These are phyloP conservation scores for Zasmidium cellare DNA, from an alignment of 2,329 filamentous ascomycete species.

Conservation along the genomic window DNA sequence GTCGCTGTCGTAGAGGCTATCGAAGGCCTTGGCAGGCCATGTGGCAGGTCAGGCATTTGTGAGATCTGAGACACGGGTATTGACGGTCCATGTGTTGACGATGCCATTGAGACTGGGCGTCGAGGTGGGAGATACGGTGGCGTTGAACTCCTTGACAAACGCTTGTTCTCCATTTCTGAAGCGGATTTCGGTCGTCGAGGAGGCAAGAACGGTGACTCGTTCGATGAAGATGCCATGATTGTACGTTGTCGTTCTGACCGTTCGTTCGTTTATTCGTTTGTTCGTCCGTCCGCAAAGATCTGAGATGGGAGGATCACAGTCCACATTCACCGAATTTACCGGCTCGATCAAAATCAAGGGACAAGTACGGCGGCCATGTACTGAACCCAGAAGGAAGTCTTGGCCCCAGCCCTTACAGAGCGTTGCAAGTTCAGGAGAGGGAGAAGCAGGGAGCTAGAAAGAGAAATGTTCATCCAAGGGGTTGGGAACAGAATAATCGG, in stretches of 20 bases:
- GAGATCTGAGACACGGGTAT: not conserved
- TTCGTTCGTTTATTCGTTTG: too few species aligned
- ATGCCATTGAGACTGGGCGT: slow-evolving; percentile 5
- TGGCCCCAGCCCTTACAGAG: too few species aligned
- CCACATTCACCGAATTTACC: not conserved
- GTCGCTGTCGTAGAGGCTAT: not conserved
- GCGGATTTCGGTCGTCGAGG: slow-evolving; percentile 21
- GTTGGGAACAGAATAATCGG: slow-evolving; percentile 2
- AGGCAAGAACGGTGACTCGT: slow-evolving; percentile 11
- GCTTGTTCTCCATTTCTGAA: slow-evolving; percentile 15
- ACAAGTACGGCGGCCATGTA: too few species aligned
- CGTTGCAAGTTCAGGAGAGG: too few species aligned
- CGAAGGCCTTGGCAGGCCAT: not conserved
- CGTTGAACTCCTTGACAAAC: slow-evolving; percentile 9
- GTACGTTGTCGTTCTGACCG: too few species aligned
- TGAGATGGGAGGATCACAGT: not conserved
- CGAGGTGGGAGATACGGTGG: slow-evolving; percentile 18
- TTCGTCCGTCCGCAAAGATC: not conserved
- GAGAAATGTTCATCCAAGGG: not conserved
- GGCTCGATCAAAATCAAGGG: not conserved
- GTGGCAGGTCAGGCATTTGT: not conserved
- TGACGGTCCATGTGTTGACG: not conserved
- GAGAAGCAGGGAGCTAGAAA: not conserved
- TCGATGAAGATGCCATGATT: not conserved
- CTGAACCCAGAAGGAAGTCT: too few species aligned